These are phyloP conservation scores for Theileria annulata DNA, from an alignment of 169 alveolate genomes.

Conservation along the genomic window DNA sequence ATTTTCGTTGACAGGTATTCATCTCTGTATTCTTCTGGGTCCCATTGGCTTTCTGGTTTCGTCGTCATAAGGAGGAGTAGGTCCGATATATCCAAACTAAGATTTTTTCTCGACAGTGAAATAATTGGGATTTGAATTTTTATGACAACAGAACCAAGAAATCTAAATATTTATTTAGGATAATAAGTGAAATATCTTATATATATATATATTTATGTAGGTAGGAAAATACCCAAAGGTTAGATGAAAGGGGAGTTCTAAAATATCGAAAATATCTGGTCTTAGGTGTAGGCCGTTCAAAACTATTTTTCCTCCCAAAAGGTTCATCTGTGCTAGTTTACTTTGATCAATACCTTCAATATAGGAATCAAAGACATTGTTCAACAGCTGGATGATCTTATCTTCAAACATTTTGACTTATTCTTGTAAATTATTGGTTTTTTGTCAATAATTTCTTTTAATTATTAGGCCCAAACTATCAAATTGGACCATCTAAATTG, in stretches of 20 bases:
- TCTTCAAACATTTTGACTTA: slow-evolving; percentile 51
- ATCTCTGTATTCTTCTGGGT: slow-evolving; percentile 44
- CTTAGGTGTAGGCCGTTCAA: slow-evolving; percentile 61
- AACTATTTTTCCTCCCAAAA: slow-evolving; percentile 67
- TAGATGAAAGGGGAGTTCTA: slow-evolving; percentile 67
- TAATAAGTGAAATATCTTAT: background rate
- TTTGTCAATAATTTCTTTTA: background rate
- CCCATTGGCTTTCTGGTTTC: slow-evolving; percentile 66
- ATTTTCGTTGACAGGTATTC: slow-evolving; percentile 52
- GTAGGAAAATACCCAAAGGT: slow-evolving; percentile 53
- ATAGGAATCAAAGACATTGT: slow-evolving; percentile 47
- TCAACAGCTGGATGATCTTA: slow-evolving; percentile 49
- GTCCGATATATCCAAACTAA: slow-evolving; percentile 47
- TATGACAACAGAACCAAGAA: slow-evolving; percentile 38
- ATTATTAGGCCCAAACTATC: background rate
- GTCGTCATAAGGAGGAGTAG: slow-evolving; percentile 52
- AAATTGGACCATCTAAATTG: background rate
- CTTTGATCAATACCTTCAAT: slow-evolving; percentile 70
- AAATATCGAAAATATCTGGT: slow-evolving; percentile 56
- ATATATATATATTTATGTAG: background rate
- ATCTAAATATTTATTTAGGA: slow-evolving; percentile 4
- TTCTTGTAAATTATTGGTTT: background rate
- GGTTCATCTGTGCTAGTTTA: slow-evolving; percentile 60
- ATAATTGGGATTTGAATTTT: slow-evolving; percentile 55
- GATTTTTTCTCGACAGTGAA: slow-evolving; percentile 54